Conservation (phyloP, 768 basidiomycete genomes). For the Suillus discolor region DNA sequence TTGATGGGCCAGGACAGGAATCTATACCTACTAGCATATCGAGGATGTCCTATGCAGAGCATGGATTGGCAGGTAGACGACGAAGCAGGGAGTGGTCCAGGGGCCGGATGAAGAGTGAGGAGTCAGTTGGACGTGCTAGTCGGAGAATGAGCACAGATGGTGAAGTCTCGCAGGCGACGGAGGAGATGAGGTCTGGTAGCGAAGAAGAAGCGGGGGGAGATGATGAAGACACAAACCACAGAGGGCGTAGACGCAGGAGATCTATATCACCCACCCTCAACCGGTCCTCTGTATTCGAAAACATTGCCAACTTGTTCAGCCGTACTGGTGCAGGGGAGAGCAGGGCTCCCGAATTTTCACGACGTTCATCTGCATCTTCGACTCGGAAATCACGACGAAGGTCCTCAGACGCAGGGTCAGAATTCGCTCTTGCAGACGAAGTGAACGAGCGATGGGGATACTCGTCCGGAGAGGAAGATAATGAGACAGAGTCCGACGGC, state of each 20-base stretch:
- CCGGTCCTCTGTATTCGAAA: slow-evolving; percentile 56
- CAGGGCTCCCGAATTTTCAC: slow-evolving; percentile 55
- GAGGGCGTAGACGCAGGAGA: slow-evolving; percentile 36
- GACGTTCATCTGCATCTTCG: slow-evolving; percentile 53
- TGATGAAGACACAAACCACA: slow-evolving; percentile 29
- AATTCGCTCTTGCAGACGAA: slow-evolving; percentile 58
- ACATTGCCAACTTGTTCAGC: slow-evolving; percentile 69
- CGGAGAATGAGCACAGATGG: slow-evolving; percentile 51
- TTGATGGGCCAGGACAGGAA: slow-evolving; percentile 67
- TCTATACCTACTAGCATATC: slow-evolving; percentile 80
- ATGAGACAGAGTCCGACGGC: slow-evolving; percentile 36
- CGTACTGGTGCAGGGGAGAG: slow-evolving; percentile 46
- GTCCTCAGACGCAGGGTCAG: slow-evolving; percentile 59
- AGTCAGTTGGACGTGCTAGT: slow-evolving; percentile 31
- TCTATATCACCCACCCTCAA: slow-evolving; percentile 40
- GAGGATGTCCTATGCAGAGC: slow-evolving; percentile 69
- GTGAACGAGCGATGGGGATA: slow-evolving; percentile 89
- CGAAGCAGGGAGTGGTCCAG: slow-evolving; percentile 59
- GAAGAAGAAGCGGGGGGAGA: slow-evolving; percentile 39
- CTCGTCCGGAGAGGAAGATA: slow-evolving; percentile 81
- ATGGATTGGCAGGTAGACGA: slow-evolving; percentile 42
- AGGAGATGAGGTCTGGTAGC: slow-evolving; percentile 39
- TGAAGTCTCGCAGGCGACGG: slow-evolving; percentile 39
- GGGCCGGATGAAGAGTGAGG: slow-evolving; percentile 53
- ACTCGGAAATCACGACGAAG: slow-evolving; percentile 54